Base-by-base conservation (phyloP, 1,284 basidiomycete genomes). In the Puccinia hordei region DNA sequence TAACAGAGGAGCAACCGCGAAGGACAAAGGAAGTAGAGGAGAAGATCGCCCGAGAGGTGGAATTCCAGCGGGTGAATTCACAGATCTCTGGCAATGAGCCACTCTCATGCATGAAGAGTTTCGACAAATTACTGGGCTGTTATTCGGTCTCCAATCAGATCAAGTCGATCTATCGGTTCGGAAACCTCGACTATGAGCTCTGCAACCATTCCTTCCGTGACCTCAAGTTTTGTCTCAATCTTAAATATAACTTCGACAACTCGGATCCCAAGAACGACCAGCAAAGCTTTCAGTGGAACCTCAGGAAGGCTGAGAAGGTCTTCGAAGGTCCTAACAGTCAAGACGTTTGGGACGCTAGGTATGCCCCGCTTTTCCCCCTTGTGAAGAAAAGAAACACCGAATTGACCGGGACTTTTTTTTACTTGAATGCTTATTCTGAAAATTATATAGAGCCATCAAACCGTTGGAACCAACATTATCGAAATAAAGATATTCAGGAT, bases 81-180 rank as follows among this genome's bases (percentile, higher is more conserved):
- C 35, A 41, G 33, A 80, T 80, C 6, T 80, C 78, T n/a, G 78
- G 78, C 17, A 73, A 80, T 61, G 71, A 80, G 53, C 69, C 78
- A n/a, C 46, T 73, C 15, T 80, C 78, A 4, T 80, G 78, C 38
- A 8, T 80, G 19, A 73, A 69, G 41, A 51, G 38, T 0, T 80
- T 80, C 49, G 78, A 80, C 63, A 65, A 63, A 19, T n/a, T 80
- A 5, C 35, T 80, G 0, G 55, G 53, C 46, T 80, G 78, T 55
- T 80, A 80, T 44, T 80, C 78, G 38, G 35, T 73, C n/a, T 73
- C 78, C 5, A 73, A 66, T 51, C 78, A 80, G 65, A 51, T 80
- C 27, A 80, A 80, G 41, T 73, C 78, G 22, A 73, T 80, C 24
- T 80, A 80, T 57, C 55, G 78, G 10, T 80, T 51, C 53, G 78